Base-by-base conservation (phyloP, 2,329 filamentous ascomycete species). In the Talaromyces islandicus region DNA sequence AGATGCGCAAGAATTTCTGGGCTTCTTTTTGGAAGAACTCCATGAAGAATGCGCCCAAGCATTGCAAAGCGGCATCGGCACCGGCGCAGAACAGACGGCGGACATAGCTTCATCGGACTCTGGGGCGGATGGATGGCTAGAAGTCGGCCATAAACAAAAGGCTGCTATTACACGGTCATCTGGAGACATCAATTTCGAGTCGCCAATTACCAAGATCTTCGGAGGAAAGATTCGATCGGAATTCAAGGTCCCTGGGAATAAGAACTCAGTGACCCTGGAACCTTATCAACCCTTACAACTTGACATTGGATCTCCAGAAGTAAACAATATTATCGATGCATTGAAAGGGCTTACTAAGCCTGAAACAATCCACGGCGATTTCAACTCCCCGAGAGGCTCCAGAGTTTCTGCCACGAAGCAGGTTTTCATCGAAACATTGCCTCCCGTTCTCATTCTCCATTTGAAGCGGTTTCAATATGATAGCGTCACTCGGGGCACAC, bases 381-480 rank as follows among this genome's bases (percentile, higher is more conserved):
- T 95, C 71, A 86, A 88, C 68, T 90, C 90, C 4, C 84, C 88
- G 6, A 88, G 90, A 55, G 92, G 92, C 30, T 85, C 87, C 56
- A 88, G 88, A 66, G 86, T 88, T 29, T 84, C 85, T 27, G 92
- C 91, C 1, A 96, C 90, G 32, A 99, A 97, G 77, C 94, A 97
- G 73, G 88, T 96, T 2, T 92, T 95, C 67, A 96, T 99, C 64
- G 93, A 97, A 69, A 90, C 87, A 1, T 80, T 97, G 17, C 94
- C 94, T 0, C 91, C 92, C 0, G 90, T 97, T 4, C 83, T 99
- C 12, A 96, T 97, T 58, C 83, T 99, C 9, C 94, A 99, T 71
- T 82, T 99, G 48, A 99, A 99, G 78, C 91, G 94, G 51, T 99
- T 99, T 81, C 91, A 97, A 69, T 97, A 96, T 68, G 92, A 97